Base-by-base conservation (phyloP, 2,329 filamentous ascomycete genomes). In the Cryoendolithus antarcticus region DNA sequence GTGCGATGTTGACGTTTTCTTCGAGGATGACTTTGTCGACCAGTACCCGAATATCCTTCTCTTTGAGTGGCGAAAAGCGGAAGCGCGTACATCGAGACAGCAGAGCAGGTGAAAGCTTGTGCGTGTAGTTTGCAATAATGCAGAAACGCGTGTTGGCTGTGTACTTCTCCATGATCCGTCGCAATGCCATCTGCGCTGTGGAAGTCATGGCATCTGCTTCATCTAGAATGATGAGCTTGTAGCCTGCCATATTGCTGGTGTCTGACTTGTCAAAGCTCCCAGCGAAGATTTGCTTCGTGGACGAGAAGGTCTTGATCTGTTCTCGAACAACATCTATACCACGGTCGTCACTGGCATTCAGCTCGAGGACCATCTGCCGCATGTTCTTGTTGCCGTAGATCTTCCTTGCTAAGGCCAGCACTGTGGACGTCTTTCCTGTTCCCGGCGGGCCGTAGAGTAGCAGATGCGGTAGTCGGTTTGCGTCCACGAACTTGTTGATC, bases 121-220 rank as follows among this genome's bases (percentile, higher is more conserved):
- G 91, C 24, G 91, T 91, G 63, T 98, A 98, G 65, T 98, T 98
- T 52, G 91, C 91, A 52, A 98, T 96, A 57, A 98, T 86, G 66
- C 89, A 96, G 66, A 98, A 98, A 38, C 91, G 74, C 2, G 91
- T 95, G 65, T 98, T 96, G 43, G 84, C 84, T 1, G 91, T 98
- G 66, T 98, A 98, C 65, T 94, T 94, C 59, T 98, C 91, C 91
- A 98, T 98, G 57, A 98, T 96, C 35, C 91, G 72, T 45, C 91
- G 76, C 40, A 98, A 69, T 0, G 91, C 91, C 89, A 98, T 98
- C 63, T 98, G 91, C 4, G 91, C 91, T 1, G 89, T 93, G 38
- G 85, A 82, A n/a, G 91, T 98, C 91, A 98, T 98, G 39, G 91
- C 91, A 60, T 98, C 91, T 10, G 91, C 91, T 67, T 98, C 91